A percentile compares a stretch with the other conserved stretches of the same genome.
Conservation (phyloP, 148 eudicot genomes). For the Spergularia marina region DNA sequence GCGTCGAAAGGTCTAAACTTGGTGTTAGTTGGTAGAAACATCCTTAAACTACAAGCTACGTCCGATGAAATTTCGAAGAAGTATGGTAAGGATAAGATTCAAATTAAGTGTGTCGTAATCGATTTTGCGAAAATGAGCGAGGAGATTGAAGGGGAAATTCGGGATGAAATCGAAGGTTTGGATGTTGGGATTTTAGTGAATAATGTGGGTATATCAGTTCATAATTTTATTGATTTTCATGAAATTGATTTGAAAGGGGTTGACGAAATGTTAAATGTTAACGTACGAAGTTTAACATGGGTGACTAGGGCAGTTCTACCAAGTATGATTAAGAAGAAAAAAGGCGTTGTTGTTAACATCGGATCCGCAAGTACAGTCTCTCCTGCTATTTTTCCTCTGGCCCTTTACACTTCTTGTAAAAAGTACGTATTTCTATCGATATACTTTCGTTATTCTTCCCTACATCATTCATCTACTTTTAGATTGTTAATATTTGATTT, state of each 20-base stretch:
- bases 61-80: constrained; percentile 25
- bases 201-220: constrained; percentile 45
- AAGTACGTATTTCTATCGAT: constrained; percentile 33
- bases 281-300: constrained; percentile 57
- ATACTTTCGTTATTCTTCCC: background rate
- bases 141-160: constrained; percentile 42
- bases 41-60: constrained; percentile 32
- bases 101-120: constrained; percentile 56
- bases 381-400: constrained; percentile 70
- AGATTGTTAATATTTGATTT: no score
- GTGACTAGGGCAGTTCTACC: constrained; percentile 67
- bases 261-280: constrained; percentile 47
- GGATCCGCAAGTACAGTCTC: constrained; percentile 65
- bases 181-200: constrained; percentile 73
- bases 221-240: constrained; percentile 40
- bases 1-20: constrained; percentile 40
- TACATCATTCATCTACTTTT: no score
- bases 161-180: constrained; percentile 42
- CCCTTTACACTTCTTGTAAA: constrained; percentile 71
- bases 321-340: constrained; percentile 62
- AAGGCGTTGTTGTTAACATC: constrained; percentile 64
- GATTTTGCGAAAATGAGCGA: constrained; percentile 56
- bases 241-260: constrained; percentile 49
- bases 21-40: constrained; percentile 44
- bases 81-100: constrained; percentile 16